Evolutionary conservation across 2,329 filamentous ascomycete genomes (phyloP).

Genomic region (Aspergillus sp.): DNA sequence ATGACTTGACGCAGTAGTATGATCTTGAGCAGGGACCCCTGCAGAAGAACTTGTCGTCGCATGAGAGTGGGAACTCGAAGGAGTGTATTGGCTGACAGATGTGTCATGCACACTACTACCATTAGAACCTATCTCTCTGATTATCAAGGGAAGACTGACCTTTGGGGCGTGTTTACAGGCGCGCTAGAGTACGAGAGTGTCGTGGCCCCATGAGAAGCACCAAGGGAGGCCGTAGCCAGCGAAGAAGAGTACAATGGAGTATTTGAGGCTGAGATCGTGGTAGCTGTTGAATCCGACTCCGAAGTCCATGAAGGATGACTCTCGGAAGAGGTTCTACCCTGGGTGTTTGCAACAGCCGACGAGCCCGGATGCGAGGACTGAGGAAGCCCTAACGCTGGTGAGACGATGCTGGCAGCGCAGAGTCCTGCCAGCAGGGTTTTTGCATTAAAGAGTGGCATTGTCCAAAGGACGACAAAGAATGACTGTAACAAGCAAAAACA

Average conservation of each 20-base stretch:
- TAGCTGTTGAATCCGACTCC: neutral
- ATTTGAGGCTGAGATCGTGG: neutral
- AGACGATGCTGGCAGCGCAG: neutral
- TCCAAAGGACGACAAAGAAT: neutral
- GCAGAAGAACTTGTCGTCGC: neutral
- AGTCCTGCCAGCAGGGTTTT: constrained; percentile 3
- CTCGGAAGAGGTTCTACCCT: neutral
- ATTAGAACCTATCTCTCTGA: neutral
- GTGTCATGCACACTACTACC: neutral
- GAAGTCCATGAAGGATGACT: neutral
- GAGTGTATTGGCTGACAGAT: neutral
- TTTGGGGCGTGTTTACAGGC: neutral
- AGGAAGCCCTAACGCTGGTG: neutral
- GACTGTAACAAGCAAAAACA: neutral
- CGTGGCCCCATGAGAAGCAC: neutral
- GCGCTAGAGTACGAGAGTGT: neutral
- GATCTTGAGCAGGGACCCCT: neutral
- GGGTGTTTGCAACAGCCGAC: neutral
- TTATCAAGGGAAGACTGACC: neutral
- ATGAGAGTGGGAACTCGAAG: neutral
- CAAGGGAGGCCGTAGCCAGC: neutral
- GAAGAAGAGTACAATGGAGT: neutral
- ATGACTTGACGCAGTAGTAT: neutral
- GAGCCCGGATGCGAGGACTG: neutral
- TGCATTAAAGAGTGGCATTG: neutral